A percentile compares a stretch with the other conserved stretches of the same genome.
phyloP scores from a whole-genome alignment of 78 protist species.

The Emiliania huxleyi region DNA sequence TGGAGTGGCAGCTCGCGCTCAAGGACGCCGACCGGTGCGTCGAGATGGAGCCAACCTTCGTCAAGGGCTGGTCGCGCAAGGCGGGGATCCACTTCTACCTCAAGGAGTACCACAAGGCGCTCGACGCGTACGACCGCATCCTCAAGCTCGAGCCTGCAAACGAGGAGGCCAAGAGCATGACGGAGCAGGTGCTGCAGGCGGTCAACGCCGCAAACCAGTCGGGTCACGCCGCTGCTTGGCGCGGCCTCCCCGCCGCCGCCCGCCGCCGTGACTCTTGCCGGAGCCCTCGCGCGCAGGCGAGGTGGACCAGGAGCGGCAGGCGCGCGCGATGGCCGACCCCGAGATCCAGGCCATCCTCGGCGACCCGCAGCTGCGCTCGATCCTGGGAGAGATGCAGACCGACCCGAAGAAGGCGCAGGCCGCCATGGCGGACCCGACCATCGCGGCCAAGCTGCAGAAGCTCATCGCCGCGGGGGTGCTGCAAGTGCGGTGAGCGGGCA shows the following conservation, averaged over 20 bases:
- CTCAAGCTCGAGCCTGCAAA: conserved; percentile 58
- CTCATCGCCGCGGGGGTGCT: conserved; percentile 85
- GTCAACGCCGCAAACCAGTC: background rate
- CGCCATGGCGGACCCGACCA: conserved; percentile 67
- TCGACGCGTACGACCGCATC: conserved; percentile 74
- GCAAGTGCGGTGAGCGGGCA: conserved; percentile 56
- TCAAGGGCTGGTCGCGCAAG: conserved; percentile 73
- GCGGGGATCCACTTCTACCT: conserved; percentile 64
- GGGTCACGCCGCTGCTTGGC: too few species aligned
- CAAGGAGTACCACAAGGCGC: conserved; percentile 85
- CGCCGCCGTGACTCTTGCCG: too few species aligned
- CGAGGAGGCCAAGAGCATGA: conserved; percentile 59
- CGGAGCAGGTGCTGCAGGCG: conserved; percentile 15
- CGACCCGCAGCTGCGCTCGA: conserved; percentile 78
- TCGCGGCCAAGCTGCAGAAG: conserved; percentile 75
- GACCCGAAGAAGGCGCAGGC: conserved; percentile 71
- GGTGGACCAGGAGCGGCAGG: conserved; percentile 69
- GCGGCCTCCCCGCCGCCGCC: too few species aligned
- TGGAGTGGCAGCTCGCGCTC: conserved; percentile 63
- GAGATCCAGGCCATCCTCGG: conserved; percentile 75
- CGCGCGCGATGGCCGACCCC: conserved; percentile 81
- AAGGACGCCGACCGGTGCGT: conserved; percentile 72
- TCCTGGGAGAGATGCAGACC: conserved; percentile 65
- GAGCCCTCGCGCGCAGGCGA: too few species aligned
- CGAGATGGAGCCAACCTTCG: conserved; percentile 59